phyloP scores from a whole-genome alignment of 2,329 filamentous ascomycete species.

The Phyllosticta citriasiana region DNA sequence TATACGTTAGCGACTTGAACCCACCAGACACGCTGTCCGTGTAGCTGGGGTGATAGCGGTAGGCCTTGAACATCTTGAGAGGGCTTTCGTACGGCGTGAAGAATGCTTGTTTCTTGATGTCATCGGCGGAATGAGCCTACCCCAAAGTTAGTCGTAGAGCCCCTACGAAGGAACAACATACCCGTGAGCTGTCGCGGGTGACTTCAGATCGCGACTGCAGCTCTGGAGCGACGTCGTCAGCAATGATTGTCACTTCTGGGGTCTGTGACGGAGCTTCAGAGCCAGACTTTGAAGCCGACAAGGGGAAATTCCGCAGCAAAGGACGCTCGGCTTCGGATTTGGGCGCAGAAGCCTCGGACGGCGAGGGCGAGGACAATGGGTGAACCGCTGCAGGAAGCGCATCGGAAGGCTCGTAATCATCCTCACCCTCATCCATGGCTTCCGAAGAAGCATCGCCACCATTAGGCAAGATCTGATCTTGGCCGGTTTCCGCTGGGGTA shows the following conservation, averaged over 20 bases:
- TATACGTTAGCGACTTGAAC: conserved; percentile 85
- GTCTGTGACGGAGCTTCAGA: conserved; percentile 11
- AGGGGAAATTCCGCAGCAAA: neutral
- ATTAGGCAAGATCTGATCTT: conserved; percentile 17
- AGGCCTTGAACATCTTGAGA: conserved; percentile 72
- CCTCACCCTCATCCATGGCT: conserved; percentile 9
- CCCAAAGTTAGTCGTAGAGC: conserved; percentile 9
- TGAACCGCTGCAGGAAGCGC: conserved; percentile 16
- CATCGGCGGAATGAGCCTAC: neutral
- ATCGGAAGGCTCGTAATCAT: conserved; percentile 25
- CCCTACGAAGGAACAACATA: conserved; percentile 14
- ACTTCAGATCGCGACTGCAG: conserved; percentile 20
- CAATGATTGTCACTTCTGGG: conserved; percentile 14
- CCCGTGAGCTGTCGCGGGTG: conserved; percentile 11
- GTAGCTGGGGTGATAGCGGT: conserved; percentile 79
- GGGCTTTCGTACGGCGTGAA: conserved; percentile 71
- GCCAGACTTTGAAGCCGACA: neutral
- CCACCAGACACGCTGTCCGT: conserved; percentile 60
- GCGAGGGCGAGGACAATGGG: neutral
- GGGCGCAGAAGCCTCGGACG: neutral
- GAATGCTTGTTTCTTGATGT: conserved; percentile 13
- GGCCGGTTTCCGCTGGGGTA: neutral
- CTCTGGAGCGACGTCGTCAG: conserved; percentile 32
- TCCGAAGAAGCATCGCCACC: conserved; percentile 9
- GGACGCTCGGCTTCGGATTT: neutral